A percentile compares a stretch with the other conserved stretches of the same genome.
Evolutionary conservation across 495 filamentous ascomycete genomes (phyloP).

Genomic region (Penicillium steckii): DNA sequence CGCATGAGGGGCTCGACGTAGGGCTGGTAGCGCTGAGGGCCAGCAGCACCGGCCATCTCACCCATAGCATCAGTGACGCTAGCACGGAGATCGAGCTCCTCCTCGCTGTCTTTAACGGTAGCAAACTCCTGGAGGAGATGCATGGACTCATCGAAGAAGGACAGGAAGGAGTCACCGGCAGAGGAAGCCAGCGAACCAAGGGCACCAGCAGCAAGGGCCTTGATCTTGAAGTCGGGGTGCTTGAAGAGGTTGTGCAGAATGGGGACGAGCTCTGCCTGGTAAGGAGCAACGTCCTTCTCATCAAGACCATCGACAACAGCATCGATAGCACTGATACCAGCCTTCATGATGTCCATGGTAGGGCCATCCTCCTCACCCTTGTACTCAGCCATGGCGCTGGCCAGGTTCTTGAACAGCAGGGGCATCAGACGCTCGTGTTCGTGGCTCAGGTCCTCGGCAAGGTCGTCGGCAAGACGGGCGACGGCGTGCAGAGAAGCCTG

Average conservation of each 20-base stretch:
- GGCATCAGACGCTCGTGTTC: conserved; percentile 83
- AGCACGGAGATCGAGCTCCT: conserved; percentile 86
- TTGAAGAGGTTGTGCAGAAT: conserved; percentile 78
- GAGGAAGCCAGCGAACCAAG: conserved; percentile 86
- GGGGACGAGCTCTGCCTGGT: conserved; percentile 78
- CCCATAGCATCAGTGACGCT: conserved; percentile 89
- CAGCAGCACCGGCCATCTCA: conserved; percentile 86
- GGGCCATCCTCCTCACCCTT: conserved; percentile 58
- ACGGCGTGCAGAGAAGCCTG: conserved; percentile 83
- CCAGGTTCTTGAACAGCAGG: conserved; percentile 81
- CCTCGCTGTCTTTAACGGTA: conserved; percentile 79
- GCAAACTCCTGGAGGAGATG: conserved; percentile 79
- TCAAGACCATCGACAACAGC: conserved; percentile 89
- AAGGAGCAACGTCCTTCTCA: conserved; percentile 72
- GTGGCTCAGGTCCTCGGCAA: conserved; percentile 81
- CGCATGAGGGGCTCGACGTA: conserved; percentile 88
- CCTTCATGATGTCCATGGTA: conserved; percentile 80
- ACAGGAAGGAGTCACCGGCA: conserved; percentile 76
- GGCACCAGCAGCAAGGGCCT: conserved; percentile 82
- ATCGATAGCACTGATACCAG: conserved; percentile 87
- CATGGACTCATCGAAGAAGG: conserved; percentile 90
- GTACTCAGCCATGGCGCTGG: conserved; percentile 66
- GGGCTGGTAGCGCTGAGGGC: conserved; percentile 79
- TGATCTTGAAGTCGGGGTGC: conserved; percentile 84
- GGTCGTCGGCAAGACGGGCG: conserved; percentile 85